Evolutionary conservation across 176 grass and related monocot genomes (phyloP), one percentile per base, ranked within the genome.

Genomic region (Oryza meridionalis): DNA sequence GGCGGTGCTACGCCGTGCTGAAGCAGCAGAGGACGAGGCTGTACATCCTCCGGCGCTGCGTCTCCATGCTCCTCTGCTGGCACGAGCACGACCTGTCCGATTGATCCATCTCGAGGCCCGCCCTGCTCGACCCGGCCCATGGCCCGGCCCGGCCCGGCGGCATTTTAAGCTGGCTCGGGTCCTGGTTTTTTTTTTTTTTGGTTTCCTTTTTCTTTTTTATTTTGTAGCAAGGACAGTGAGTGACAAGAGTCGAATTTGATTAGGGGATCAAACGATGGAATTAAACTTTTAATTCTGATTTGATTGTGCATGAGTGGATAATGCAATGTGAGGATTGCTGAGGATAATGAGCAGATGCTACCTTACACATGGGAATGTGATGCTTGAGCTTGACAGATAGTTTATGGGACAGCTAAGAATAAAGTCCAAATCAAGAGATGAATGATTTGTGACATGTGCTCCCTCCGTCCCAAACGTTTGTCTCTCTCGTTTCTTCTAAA

Each of bases 51-150:
- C 88, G 91, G 13, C 71, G 94, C 4, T 97, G 94, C 89, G 75
- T 97, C 78, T 85, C 85, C 29, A 97, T 97, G 91, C 91, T 97
- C 3, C 84, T 97, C 1, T 97, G 91, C 78, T 97, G 94, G 94
- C 87, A 97, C 75, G 79, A 90, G 49, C 82, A 97, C 77, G 86
- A 93, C 65, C 72, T 81, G 4, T 93, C 94, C 2, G 91, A 97
- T 72, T 93, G 86, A 90, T 62, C 21, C 0, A 14, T 61, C 7
- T 62, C 21, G 5, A 14, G 51, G 53, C 44, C 37, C 7, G 32
- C 37, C 26, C 9, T 0, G 11, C 4, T 2, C 14, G 21, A 11
- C 4, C n/a, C 21, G 19, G 37, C 12, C n/a, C 11, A 10, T 17
- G 7, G 14, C 46, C 5, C 4, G 49, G 12, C 6, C 13, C 14